phyloP scores from a whole-genome alignment of 352 stramenopile species.

The Halophytophthora batemanensis region DNA sequence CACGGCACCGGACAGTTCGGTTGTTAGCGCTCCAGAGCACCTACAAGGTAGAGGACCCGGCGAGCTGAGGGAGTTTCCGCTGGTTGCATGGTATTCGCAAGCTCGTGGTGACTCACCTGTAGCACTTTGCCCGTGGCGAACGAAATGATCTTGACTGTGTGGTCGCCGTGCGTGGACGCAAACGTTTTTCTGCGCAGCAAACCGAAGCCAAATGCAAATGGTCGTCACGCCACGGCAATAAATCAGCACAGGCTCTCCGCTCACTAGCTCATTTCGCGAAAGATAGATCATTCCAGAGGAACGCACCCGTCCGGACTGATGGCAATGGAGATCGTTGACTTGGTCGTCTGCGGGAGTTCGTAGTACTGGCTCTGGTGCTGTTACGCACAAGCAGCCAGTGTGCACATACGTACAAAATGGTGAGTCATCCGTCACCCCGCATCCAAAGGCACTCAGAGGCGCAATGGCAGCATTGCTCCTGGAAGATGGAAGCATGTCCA shows the following conservation, averaged over 20 bases:
- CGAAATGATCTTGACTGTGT: conserved; percentile 98
- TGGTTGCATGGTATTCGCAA: background rate
- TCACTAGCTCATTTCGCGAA: background rate
- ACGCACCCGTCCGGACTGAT: conserved; percentile 81
- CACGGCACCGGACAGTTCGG: no score
- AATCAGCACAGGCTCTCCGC: background rate
- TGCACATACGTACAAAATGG: background rate
- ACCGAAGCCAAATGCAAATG: background rate
- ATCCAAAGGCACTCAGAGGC: no score
- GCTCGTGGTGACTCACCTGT: conserved; percentile 35
- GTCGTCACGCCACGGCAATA: conserved; percentile 2
- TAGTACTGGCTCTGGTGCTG: conserved; percentile 86
- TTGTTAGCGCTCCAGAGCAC: no score
- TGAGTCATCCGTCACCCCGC: background rate
- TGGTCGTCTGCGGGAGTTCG: conserved; percentile 80
- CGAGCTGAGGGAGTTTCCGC: no score
- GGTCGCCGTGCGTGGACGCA: conserved; percentile 97
- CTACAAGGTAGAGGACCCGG: no score
- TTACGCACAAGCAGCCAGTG: background rate
- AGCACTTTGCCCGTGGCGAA: conserved; percentile 84
- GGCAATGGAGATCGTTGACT: conserved; percentile 86
- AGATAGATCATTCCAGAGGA: background rate
- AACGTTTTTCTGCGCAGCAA: conserved; percentile 78
- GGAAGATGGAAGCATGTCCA: background rate
- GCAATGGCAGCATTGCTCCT: no score